Percentiles rank a stretch among this genome's conserved stretches.
Conservation (phyloP, 2,329 filamentous ascomycete genomes). For the Aspergillus ibericus region DNA sequence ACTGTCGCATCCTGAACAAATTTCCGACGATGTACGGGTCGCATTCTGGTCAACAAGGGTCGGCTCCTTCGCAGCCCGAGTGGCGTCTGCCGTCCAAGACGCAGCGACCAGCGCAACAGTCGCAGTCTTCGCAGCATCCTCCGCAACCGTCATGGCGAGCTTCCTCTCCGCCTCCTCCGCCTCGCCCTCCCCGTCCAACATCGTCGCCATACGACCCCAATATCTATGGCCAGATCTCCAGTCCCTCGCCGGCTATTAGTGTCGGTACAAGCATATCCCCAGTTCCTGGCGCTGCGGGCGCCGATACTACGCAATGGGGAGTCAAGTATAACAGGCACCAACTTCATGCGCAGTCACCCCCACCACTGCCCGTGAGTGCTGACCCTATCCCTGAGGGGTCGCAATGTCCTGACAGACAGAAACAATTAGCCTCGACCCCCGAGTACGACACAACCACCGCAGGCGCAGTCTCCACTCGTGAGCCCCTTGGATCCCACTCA, state of each 20-base stretch:
- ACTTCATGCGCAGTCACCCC: constrained; percentile 26
- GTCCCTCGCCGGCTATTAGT: constrained; percentile 12
- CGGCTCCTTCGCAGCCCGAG: constrained; percentile 37
- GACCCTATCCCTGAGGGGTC: not conserved
- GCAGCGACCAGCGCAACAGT: constrained; percentile 3
- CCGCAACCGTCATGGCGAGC: constrained; percentile 23
- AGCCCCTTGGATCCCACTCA: constrained; percentile 21
- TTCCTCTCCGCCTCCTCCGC: constrained; percentile 25
- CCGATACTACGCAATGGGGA: constrained; percentile 44
- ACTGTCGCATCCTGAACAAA: not conserved
- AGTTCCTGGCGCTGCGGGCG: constrained; percentile 11
- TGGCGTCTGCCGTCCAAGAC: constrained; percentile 34
- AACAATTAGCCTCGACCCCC: constrained; percentile 37
- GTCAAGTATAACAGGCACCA: constrained; percentile 44
- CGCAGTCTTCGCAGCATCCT: constrained; percentile 2
- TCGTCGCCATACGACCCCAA: constrained; percentile 34
- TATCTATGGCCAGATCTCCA: constrained; percentile 37
- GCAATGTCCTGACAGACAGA: constrained; percentile 9
- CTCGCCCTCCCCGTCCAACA: constrained; percentile 23
- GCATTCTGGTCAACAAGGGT: constrained; percentile 26
- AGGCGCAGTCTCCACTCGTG: constrained; percentile 19
- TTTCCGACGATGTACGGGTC: constrained; percentile 35
- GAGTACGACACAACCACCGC: constrained; percentile 25
- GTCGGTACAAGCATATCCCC: constrained; percentile 20
- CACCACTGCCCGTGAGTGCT: constrained; percentile 40